A percentile compares a stretch with the other conserved stretches of the same genome.
Conservation (phyloP, 2,329 filamentous ascomycete genomes). For the Colletotrichum sp. region DNA sequence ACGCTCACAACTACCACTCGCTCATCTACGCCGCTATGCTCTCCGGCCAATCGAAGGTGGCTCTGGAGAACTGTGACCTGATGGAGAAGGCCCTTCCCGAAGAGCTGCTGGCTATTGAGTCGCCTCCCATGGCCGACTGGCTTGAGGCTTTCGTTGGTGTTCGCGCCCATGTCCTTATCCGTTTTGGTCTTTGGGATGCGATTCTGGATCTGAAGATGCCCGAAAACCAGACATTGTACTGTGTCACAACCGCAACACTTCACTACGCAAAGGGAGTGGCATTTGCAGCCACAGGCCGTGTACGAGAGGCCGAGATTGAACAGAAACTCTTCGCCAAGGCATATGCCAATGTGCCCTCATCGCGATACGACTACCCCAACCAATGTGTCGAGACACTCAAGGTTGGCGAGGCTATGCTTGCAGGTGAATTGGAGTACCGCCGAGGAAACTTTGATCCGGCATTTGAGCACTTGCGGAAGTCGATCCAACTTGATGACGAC, state of each 20-base stretch:
- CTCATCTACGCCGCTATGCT: slow-evolving; percentile 81
- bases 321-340: slow-evolving; percentile 57
- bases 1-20: slow-evolving; percentile 77
- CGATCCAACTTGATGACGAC: slow-evolving; percentile 65
- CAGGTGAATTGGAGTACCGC: slow-evolving; percentile 77
- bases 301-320: slow-evolving; percentile 59
- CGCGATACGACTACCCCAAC: slow-evolving; percentile 73
- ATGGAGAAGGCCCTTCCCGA: slow-evolving; percentile 69
- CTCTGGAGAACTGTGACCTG: slow-evolving; percentile 61
- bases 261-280: slow-evolving; percentile 74
- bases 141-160: slow-evolving; percentile 73
- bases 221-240: slow-evolving; percentile 64
- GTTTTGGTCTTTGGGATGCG: slow-evolving; percentile 76
- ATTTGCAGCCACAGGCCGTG: slow-evolving; percentile 59
- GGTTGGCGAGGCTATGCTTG: slow-evolving; percentile 69
- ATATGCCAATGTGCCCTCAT: slow-evolving; percentile 54
- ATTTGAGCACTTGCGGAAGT: slow-evolving; percentile 61
- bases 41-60: slow-evolving; percentile 65
- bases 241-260: slow-evolving; percentile 69
- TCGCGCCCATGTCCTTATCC: slow-evolving; percentile 71
- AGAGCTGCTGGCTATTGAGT: slow-evolving; percentile 65
- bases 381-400: slow-evolving; percentile 65
- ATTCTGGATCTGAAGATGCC: slow-evolving; percentile 63
- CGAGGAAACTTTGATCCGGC: slow-evolving; percentile 61
- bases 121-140: slow-evolving; percentile 80